Conservation (phyloP, 176 grass and related monocot species). For the Avena insularis region DNA sequence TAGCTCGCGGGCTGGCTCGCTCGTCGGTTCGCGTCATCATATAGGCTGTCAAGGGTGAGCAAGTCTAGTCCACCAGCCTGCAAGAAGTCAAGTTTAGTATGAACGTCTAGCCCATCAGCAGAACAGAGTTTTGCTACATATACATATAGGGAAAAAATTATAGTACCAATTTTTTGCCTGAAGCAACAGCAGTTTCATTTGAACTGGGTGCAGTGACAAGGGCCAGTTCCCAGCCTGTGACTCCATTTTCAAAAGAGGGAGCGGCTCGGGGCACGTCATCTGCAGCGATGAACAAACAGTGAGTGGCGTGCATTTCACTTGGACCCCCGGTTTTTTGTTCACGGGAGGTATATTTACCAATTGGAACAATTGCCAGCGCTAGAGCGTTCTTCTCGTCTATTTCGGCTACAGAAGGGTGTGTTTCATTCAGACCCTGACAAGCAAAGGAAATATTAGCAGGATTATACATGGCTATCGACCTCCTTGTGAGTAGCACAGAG, state of each 20-base stretch:
- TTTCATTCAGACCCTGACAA: conserved; percentile 76
- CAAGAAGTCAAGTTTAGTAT: neutral
- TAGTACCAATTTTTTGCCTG: conserved; percentile 91
- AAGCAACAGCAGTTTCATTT: conserved; percentile 68
- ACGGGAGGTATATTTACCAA: conserved; percentile 52
- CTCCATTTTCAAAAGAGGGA: conserved; percentile 66
- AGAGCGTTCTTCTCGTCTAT: conserved; percentile 88
- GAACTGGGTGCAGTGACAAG: conserved; percentile 87
- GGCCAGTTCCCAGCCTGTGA: conserved; percentile 95
- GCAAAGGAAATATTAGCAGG: neutral
- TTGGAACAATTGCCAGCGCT: conserved; percentile 90
- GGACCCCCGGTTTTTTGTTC: neutral
- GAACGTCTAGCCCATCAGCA: neutral
- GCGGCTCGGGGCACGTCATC: conserved; percentile 66
- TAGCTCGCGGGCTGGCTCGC: conserved; percentile 85
- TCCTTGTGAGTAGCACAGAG: conserved; percentile 20
- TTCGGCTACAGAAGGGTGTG: conserved; percentile 57
- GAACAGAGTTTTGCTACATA: neutral
- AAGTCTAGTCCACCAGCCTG: conserved; percentile 94
- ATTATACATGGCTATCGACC: neutral
- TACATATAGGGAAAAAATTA: neutral
- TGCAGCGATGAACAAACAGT: conserved; percentile 38
- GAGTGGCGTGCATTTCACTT: neutral
- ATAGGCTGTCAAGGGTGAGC: conserved; percentile 90
- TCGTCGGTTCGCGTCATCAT: conserved; percentile 78